Evolutionary conservation across 805 yeast genomes (phyloP).

Genomic region (Starmerella cellae): DNA sequence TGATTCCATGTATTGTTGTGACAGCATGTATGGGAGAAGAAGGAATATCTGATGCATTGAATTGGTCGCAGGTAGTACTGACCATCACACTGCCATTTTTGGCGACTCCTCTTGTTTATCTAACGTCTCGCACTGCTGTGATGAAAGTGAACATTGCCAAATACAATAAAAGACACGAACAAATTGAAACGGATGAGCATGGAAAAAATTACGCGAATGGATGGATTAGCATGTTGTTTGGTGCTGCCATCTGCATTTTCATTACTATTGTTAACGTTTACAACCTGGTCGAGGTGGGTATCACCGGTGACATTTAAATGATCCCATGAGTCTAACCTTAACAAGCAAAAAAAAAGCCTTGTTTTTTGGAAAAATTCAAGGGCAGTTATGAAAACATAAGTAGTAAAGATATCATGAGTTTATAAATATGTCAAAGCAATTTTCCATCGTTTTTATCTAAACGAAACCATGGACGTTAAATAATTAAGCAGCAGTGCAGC

Average conservation of each 20-base stretch:
- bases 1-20: conserved; percentile 66
- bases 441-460: too few species aligned
- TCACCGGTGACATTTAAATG: neutral
- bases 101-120: conserved; percentile 72
- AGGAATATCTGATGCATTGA: conserved; percentile 61
- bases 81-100: conserved; percentile 73
- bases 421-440: too few species aligned
- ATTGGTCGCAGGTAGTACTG: conserved; percentile 74
- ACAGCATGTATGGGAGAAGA: conserved; percentile 57
- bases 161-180: conserved; percentile 8
- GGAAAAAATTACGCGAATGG: conserved; percentile 37
- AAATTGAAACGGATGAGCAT: conserved; percentile 7
- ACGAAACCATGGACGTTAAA: too few species aligned
- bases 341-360: too few species aligned
- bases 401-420: too few species aligned
- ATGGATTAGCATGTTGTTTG: conserved; percentile 41
- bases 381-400: too few species aligned
- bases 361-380: too few species aligned
- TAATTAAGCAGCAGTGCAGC: too few species aligned
- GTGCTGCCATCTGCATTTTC: conserved; percentile 53
- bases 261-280: conserved; percentile 61
- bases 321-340: too few species aligned
- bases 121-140: conserved; percentile 54
- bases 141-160: conserved; percentile 36
- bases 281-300: conserved; percentile 37